A percentile compares a stretch with the other conserved stretches of the same genome.
Conservation (phyloP, 495 filamentous ascomycete genomes). For the Aspergillus steynii region DNA sequence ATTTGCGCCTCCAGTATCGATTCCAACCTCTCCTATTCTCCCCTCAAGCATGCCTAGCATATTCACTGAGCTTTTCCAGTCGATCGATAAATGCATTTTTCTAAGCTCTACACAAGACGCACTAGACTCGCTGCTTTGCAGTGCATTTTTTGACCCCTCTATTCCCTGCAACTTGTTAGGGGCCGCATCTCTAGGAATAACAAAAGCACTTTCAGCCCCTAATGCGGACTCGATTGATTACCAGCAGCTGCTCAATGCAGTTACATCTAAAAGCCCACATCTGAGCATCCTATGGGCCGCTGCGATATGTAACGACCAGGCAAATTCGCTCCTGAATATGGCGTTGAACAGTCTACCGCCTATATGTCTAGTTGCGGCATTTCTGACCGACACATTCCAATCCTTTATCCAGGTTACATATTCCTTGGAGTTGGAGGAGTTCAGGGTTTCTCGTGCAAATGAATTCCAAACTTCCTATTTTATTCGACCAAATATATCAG, state of each 20-base stretch:
- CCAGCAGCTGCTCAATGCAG: conserved; percentile 8
- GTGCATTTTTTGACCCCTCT: conserved; percentile 22
- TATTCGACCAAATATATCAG: conserved; percentile 13
- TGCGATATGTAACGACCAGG: conserved; percentile 7
- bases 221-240: neutral
- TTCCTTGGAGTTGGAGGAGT: neutral
- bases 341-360: conserved; percentile 10
- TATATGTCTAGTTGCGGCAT: conserved; percentile 15
- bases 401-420: conserved; percentile 22
- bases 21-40: neutral
- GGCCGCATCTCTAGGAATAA: conserved; percentile 16
- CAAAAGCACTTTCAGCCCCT: conserved; percentile 6
- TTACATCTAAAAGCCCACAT: conserved; percentile 7
- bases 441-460: conserved; percentile 6
- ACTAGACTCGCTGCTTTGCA: conserved; percentile 22
- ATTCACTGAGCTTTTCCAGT: conserved; percentile 8
- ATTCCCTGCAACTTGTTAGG: conserved; percentile 23
- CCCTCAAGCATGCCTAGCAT: neutral
- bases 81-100: conserved; percentile 17
- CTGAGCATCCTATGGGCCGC: conserved; percentile 19
- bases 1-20: conserved; percentile 12
- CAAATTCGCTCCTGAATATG: conserved; percentile 2
- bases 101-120: conserved; percentile 19
- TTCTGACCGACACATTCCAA: conserved; percentile 18
- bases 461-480: conserved; percentile 17